Percentiles rank a stretch among this genome's conserved stretches.
Evolutionary conservation across 345 rosid genomes (phyloP).

Genomic region (Linum usitatissimum): DNA sequence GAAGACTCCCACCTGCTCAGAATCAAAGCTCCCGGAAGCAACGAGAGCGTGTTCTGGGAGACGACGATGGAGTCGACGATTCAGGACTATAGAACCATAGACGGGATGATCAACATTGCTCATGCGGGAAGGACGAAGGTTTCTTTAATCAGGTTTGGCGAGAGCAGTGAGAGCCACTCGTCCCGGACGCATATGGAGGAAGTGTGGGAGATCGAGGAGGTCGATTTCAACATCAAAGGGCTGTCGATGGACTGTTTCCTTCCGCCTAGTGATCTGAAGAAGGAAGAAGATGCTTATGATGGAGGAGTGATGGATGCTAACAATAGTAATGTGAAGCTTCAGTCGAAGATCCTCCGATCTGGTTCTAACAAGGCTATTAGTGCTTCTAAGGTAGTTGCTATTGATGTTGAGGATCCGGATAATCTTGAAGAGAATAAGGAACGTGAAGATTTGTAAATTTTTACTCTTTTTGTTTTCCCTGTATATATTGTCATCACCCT

Average conservation of each 20-base stretch:
- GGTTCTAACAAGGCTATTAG: constrained; percentile 41
- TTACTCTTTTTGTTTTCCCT: not conserved
- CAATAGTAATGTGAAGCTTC: constrained; percentile 27
- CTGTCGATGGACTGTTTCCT: constrained; percentile 79
- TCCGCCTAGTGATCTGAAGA: constrained; percentile 79
- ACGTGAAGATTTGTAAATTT: constrained; percentile 14
- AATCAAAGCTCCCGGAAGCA: constrained; percentile 41
- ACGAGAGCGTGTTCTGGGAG: constrained; percentile 64
- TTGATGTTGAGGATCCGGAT: constrained; percentile 35
- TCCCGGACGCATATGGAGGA: constrained; percentile 83
- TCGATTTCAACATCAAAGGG: constrained; percentile 87
- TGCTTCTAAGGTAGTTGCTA: constrained; percentile 51
- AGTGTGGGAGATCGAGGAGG: constrained; percentile 77
- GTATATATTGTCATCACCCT: not conserved
- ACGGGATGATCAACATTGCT: constrained; percentile 77
- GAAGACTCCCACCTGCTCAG: constrained; percentile 76
- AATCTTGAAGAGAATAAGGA: constrained; percentile 12
- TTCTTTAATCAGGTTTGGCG: constrained; percentile 59
- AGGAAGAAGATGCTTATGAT: constrained; percentile 37
- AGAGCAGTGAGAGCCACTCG: constrained; percentile 44
- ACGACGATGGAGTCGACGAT: constrained; percentile 77
- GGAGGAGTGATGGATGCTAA: constrained; percentile 16
- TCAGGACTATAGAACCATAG: constrained; percentile 62
- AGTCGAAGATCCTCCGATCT: constrained; percentile 30
- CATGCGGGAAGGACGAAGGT: constrained; percentile 62